phyloP scores from a whole-genome alignment of 257 asterid genomes.

The Nicotiana knightiana region DNA sequence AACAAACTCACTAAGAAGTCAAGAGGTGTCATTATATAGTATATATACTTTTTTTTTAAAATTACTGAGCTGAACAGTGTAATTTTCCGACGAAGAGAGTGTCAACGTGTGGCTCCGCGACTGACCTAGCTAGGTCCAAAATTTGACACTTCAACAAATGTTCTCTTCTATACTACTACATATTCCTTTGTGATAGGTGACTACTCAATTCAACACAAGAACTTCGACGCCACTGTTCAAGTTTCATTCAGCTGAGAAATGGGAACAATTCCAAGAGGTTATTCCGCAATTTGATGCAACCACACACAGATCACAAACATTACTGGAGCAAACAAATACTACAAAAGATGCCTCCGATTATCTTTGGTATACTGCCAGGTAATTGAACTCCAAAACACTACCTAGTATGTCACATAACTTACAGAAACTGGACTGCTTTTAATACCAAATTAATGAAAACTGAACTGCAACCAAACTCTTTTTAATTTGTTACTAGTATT shows the following conservation, averaged over 20 bases:
- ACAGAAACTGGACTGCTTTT: not conserved
- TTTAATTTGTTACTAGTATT: not conserved
- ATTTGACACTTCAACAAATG: not conserved
- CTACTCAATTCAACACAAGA: constrained; percentile 40
- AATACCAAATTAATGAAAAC: not conserved
- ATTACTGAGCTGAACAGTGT: too few relatives aligned
- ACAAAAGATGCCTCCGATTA: constrained; percentile 83
- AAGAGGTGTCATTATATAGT: too few relatives aligned
- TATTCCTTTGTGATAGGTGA: constrained; percentile 29
- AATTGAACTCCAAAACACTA: not conserved
- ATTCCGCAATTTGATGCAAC: constrained; percentile 43
- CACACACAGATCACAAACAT: constrained; percentile 27
- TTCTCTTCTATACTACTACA: not conserved
- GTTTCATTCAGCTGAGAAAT: constrained; percentile 36
- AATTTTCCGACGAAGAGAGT: too few relatives aligned
- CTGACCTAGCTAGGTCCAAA: too few relatives aligned
- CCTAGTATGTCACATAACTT: not conserved
- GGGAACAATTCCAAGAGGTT: constrained; percentile 59
- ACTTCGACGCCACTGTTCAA: constrained; percentile 26
- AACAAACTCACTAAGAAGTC: too few relatives aligned
- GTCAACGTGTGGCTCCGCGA: too few relatives aligned
- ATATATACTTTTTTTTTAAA: too few relatives aligned
- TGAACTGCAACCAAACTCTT: not conserved
- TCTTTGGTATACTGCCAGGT: constrained; percentile 84
- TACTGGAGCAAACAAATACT: constrained; percentile 73